Conservation (phyloP, 2,329 filamentous ascomycete genomes). For the Colletotrichum eremochloae region DNA sequence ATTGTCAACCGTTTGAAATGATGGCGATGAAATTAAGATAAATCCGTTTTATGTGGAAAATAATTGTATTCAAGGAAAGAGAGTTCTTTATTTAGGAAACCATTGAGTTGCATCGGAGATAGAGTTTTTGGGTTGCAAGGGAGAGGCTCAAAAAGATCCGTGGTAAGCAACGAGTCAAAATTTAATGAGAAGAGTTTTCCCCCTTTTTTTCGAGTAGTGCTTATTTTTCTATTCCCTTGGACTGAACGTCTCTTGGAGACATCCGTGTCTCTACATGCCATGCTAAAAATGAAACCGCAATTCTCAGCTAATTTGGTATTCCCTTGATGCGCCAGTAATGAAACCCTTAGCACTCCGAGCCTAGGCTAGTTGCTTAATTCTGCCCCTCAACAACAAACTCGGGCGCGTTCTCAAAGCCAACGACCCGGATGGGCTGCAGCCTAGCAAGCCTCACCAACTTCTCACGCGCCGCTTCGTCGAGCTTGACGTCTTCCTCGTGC, state of each 20-base stretch:
- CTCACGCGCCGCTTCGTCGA: slow-evolving; percentile 20
- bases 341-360: background rate
- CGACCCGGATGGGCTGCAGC: slow-evolving; percentile 26
- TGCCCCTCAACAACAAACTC: slow-evolving; percentile 7
- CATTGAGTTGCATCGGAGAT: background rate
- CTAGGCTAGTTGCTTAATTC: background rate
- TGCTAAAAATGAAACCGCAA: background rate
- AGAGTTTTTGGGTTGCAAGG: background rate
- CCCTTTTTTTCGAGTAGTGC: too few relatives aligned
- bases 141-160: too few relatives aligned
- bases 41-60: background rate
- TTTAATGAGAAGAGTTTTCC: background rate
- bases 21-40: rapidly evolving
- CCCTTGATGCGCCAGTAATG: background rate
- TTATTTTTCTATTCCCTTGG: too few relatives aligned
- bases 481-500: background rate
- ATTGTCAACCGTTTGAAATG: background rate
- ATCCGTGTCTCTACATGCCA: background rate
- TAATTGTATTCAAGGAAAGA: background rate
- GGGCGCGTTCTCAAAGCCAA: slow-evolving; percentile 25
- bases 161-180: background rate
- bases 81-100: background rate
- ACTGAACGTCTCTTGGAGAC: too few relatives aligned
- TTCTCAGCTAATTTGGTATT: background rate
- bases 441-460: slow-evolving; percentile 30